These are phyloP conservation scores for Penicillium rolfsii DNA, from an alignment of 2,329 filamentous ascomycete genomes.

Conservation along the genomic window DNA sequence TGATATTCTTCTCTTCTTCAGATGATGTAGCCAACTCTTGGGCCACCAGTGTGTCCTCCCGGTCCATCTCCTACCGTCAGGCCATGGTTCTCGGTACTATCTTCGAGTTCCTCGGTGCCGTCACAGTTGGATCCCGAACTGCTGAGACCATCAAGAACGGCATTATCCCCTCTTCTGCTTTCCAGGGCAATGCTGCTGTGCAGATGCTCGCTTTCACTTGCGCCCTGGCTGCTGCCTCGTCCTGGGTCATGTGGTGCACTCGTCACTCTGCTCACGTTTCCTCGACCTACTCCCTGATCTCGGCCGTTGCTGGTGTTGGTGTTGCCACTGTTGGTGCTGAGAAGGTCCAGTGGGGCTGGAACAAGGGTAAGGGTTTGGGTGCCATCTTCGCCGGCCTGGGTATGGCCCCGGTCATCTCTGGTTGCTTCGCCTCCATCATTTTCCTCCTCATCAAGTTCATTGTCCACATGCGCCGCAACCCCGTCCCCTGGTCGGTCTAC, in stretches of 20 bases:
- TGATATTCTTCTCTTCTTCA: conserved; percentile 5
- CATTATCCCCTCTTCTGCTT: conserved; percentile 65
- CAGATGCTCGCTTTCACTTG: conserved; percentile 63
- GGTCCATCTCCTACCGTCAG: conserved; percentile 55
- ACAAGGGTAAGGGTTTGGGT: conserved; percentile 67
- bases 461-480: conserved; percentile 73
- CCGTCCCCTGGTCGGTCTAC: conserved; percentile 72
- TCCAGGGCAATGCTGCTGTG: conserved; percentile 64
- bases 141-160: conserved; percentile 80
- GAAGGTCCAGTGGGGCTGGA: conserved; percentile 71
- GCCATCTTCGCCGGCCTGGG: conserved; percentile 66
- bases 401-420: conserved; percentile 72
- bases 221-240: conserved; percentile 39
- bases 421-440: conserved; percentile 66
- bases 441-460: conserved; percentile 72
- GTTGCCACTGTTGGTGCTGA: conserved; percentile 66
- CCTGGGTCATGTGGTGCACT: conserved; percentile 82
- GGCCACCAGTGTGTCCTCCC: conserved; percentile 80
- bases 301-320: conserved; percentile 69
- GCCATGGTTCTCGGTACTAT: conserved; percentile 58
- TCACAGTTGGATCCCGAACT: conserved; percentile 69
- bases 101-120: conserved; percentile 70
- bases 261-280: conserved; percentile 72
- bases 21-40: conserved; percentile 83
- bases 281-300: conserved; percentile 72